phyloP scores from a whole-genome alignment of 1,284 basidiomycete species.

The Cryptococcus sp. region DNA sequence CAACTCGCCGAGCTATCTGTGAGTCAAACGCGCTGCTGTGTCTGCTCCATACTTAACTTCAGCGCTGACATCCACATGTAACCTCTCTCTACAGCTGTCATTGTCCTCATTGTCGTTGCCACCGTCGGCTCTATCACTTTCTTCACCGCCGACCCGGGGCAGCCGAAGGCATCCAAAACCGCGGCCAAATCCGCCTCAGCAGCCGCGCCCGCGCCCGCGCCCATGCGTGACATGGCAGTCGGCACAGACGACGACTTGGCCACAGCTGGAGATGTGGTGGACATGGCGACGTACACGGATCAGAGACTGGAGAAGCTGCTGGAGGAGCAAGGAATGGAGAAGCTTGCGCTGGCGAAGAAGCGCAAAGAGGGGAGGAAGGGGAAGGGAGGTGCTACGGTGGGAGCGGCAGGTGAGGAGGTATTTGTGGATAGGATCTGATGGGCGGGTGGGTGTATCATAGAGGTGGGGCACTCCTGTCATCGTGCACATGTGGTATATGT shows the following conservation, averaged over 20 bases:
- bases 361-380: conserved; percentile 9
- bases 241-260: conserved; percentile 38
- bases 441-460: neutral
- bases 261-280: conserved; percentile 18
- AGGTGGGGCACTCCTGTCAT: too few species aligned
- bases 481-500: too few species aligned
- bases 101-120: conserved; percentile 39
- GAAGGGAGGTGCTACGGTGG: too few species aligned
- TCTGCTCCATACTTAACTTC: neutral
- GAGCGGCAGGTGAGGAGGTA: conserved; percentile 4
- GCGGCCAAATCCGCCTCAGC: neutral
- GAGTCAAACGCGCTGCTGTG: conserved; percentile 42
- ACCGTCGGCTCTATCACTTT: conserved; percentile 23
- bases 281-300: conserved; percentile 21
- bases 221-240: conserved; percentile 39
- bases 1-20: conserved; percentile 81
- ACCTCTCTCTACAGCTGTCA: conserved; percentile 31
- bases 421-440: conserved; percentile 26
- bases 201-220: conserved; percentile 9
- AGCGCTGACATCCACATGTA: neutral
- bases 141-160: conserved; percentile 3
- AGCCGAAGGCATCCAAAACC: neutral
- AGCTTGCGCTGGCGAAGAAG: conserved; percentile 8
- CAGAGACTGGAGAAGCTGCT: conserved; percentile 30
- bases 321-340: conserved; percentile 22